phyloP scores from a whole-genome alignment of 1,139 yeast species.

The Blastobotrys elegans region DNA sequence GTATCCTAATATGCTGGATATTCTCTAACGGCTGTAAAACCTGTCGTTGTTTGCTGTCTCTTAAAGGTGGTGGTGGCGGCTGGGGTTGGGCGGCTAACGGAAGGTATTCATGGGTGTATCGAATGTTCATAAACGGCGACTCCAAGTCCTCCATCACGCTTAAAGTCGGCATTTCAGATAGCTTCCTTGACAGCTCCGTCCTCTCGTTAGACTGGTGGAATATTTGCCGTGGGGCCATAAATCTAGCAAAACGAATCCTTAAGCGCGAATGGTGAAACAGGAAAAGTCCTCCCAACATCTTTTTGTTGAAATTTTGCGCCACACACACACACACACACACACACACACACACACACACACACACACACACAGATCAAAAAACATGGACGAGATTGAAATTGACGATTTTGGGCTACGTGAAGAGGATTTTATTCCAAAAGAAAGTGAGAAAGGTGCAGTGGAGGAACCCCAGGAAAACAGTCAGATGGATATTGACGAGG shows the following conservation, averaged over 20 bases:
- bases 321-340: no score
- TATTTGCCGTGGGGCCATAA: not conserved
- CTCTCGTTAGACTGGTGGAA: no score
- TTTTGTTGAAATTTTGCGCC: no score
- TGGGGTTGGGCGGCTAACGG: not conserved
- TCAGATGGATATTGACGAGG: slow-evolving; percentile 1
- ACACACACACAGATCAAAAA: no score
- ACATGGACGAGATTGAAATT: slow-evolving; percentile 14
- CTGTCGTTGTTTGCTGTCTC: not conserved
- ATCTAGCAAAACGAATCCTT: not conserved
- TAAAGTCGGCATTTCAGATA: slow-evolving; percentile 13
- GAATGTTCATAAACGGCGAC: slow-evolving; percentile 16
- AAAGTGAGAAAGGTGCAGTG: not conserved
- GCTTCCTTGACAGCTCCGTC: no score
- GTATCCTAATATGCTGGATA: not conserved
- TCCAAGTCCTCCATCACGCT: slow-evolving; percentile 13
- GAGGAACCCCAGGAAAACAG: not conserved
- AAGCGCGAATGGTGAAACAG: not conserved
- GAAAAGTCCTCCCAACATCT: not conserved
- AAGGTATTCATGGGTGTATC: not conserved
- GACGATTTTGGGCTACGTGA: slow-evolving; percentile 15
- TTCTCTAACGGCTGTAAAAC: slow-evolving; percentile 1
- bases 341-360: no score
- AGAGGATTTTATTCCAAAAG: slow-evolving; percentile 8
- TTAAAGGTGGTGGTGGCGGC: not conserved